Evolutionary conservation across 805 yeast genomes (phyloP), one percentile per base, ranked within the genome.

Genomic region (Spathaspora arborariae): DNA sequence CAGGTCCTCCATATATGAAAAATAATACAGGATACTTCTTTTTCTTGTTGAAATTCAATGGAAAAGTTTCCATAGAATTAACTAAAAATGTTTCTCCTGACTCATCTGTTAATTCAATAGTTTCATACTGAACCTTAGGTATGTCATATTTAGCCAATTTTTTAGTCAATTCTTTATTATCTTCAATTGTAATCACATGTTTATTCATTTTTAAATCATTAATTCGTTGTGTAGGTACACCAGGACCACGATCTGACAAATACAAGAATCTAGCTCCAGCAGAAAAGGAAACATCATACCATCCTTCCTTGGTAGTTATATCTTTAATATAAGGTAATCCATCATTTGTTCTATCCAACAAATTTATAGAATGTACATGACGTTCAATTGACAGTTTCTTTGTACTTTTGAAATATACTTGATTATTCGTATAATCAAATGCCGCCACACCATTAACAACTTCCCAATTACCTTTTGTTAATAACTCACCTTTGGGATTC

Each of bases 1-100:
- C 94, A 7, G 99, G 99, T 0, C 99, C 99, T 19, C 97, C 97
- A 60, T 94, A 94, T 4, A 90, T 90, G 60, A 77, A 90, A 62
- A 94, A 92, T 48, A 94, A 72, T 0, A 94, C 82, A 0, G 98
- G 98, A 62, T 92, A 90, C 61, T 83, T 74, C 56, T 74, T 70
- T 7, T 66, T 56, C 10, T 74, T 69, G 56, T 87, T 77, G 60
- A 94, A 94, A 52, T 75, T 68, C 38, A 83, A 76, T 1, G 98
- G 98, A 39, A 83, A 69, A 4, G 88, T 84, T 63, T 91, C 97
- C 48, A 81, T 75, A 22, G 80, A 78, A 64, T 91, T 88, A 13
- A 79, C 86, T 3, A 62, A 53, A 22, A 79, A 65, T 1, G 67
- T 76, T 4, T 72, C 68, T 2, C 68, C 73, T 1, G 69, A 70